Conservation (phyloP, 176 grass and related monocot species). For the Oryza glumipatula region DNA sequence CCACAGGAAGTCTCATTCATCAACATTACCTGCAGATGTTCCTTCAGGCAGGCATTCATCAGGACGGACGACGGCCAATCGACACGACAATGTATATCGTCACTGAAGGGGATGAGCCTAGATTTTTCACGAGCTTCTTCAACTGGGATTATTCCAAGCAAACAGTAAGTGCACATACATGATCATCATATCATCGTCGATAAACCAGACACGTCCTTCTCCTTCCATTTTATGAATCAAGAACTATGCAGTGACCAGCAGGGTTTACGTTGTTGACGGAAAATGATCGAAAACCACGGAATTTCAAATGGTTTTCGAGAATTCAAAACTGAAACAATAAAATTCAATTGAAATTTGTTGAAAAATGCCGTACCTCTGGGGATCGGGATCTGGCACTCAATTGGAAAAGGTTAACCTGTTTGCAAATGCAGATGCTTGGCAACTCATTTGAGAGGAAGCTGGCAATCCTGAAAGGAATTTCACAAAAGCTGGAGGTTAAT, state of each 20-base stretch:
- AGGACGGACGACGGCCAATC: conserved; percentile 37
- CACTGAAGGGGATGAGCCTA: conserved; percentile 79
- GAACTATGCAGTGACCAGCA: background rate
- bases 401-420: background rate
- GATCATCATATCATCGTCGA: conserved; percentile 16
- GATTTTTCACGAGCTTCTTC: conserved; percentile 83
- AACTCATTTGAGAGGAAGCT: conserved; percentile 96
- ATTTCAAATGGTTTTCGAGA: no score
- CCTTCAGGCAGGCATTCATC: conserved; percentile 49
- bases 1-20: background rate
- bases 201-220: background rate
- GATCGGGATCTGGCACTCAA: no score
- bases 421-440: conserved; percentile 63
- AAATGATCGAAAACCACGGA: no score
- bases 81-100: conserved; percentile 59
- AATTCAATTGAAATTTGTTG: no score
- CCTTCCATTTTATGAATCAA: background rate
- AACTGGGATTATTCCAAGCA: conserved; percentile 77
- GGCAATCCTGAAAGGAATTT: conserved; percentile 58
- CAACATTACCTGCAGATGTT: conserved; percentile 66
- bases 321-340: no score
- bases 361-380: no score
- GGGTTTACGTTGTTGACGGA: no score
- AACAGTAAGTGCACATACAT: conserved; percentile 41
- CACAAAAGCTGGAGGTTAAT: conserved; percentile 65